Evolutionary conservation across 2,329 filamentous ascomycete genomes (phyloP), one percentile per base, ranked within the genome.

Genomic region (Fusarium sp.): DNA sequence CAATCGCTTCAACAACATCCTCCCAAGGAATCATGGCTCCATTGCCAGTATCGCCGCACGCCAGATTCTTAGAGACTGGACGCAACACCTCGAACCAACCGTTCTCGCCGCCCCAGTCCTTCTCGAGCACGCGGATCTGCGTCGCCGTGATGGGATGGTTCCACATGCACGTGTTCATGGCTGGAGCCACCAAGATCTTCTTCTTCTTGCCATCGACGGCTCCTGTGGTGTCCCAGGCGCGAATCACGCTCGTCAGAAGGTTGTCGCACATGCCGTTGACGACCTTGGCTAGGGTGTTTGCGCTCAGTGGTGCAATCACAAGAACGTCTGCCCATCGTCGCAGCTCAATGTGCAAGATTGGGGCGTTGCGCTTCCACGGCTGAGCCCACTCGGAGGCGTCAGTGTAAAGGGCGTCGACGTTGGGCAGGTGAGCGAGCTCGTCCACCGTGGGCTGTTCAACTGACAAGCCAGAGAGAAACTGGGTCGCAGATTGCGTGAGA

Each of bases 121-220:
- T 88, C 72, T 92, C 88, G 56, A 98, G 84, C 0, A 93, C 85
- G 45, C 84, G 84, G 40, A 98, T 83, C 73, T 98, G 94, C 72
- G 89, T 90, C 59, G 84, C 87, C 1, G 95, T 98, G 54, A 97
- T 85, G 2, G 95, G 95, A 80, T 98, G 95, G 65, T 88, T 86
- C 93, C 94, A 97, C 95, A 98, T 98, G 5, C 92, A 91, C 27
- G 91, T 95, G 81, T 98, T 98, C 94, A 98, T 97, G 33, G 93
- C 91, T 2, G 92, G 92, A 3, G 93, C 93, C 0, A 96, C 93
- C 2, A 97, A 78, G 38, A 97, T 94, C 73, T 87, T 89, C 81
- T 92, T 92, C 81, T 87, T 90, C 62, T 80, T 82, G 7, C 80
- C 82, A 69, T 93, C 91, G 8, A 92, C 84, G 18, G 86, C 80